Base-by-base conservation (phyloP, 306 rosid genomes). In the Acmispon strigosus region DNA sequence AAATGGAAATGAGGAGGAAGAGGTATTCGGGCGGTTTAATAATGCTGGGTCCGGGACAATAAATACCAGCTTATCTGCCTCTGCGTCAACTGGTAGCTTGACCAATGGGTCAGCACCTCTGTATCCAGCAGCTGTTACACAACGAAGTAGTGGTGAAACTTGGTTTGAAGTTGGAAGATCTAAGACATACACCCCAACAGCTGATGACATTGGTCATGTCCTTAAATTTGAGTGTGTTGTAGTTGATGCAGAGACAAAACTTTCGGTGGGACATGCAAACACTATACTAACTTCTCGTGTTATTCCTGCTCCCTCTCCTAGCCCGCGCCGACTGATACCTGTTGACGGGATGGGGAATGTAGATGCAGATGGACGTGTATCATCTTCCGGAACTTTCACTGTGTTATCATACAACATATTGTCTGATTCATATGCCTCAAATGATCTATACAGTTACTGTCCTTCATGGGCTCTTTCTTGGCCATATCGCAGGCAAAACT, bases 401-500 rank as follows among this genome's bases (percentile, higher is more conserved):
- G 97, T 95, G 74, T 85, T 95, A 27, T 95, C 99, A 10, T 95
- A 95, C 96, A 95, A 95, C 84, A 88, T 91, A 73, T 78, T 95
- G 89, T 87, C 96, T 60, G 99, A 95, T 67, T 73, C 82, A 36
- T 91, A 76, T 86, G 97, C 99, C 47, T 78, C 96, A 48, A 89
- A 58, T 85, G 99, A 91, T 48, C 64, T 85, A 70, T 89, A 91
- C 78, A 77, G 87, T 82, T 95, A 95, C 82, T 95, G 99, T 82
- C 99, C 99, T 73, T 85, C 99, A 8, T 95, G 99, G 99, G 99
- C 99, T 61, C 96, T 95, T 62, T 95, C 97, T 37, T 95, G 99
- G 99, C 90, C 97, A 12, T 95, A 95, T 82, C 99, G 99, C 64
- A 84, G 97, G 64, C 99, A 95, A 84, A 95, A 91, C 86, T 72